These are phyloP conservation scores for Antitrichia curtipendula DNA, from an alignment of 225 moss, liverwort and hornwort species.

Conservation along the genomic window DNA sequence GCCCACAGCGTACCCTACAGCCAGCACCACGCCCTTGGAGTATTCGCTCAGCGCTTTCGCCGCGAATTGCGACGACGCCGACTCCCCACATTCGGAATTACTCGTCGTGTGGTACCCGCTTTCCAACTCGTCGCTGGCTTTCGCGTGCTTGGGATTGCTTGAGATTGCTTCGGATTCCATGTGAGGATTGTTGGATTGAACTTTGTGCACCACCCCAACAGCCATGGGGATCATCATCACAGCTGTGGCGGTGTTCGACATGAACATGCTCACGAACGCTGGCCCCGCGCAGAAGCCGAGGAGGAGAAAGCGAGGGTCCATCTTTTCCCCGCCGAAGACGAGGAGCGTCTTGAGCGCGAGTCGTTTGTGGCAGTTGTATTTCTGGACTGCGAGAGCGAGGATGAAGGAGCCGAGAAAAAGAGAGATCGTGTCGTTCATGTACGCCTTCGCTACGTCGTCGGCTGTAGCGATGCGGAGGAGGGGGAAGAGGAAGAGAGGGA, in stretches of 20 bases:
- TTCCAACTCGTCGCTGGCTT: background rate
- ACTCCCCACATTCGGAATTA: background rate
- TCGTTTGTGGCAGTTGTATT: conserved; percentile 59
- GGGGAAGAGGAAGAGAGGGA: conserved; percentile 75
- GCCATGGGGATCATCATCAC: conserved; percentile 99
- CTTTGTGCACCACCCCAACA: conserved; percentile 53
- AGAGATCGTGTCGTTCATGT: conserved; percentile 68
- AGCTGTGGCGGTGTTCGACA: conserved; percentile 79
- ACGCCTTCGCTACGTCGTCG: conserved; percentile 45
- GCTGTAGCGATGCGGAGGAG: conserved; percentile 44
- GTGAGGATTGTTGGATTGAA: background rate
- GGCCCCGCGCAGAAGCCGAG: conserved; percentile 75
- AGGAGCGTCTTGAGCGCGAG: conserved; percentile 74
- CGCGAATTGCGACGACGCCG: background rate
- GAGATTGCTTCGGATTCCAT: background rate
- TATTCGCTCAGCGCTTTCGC: conserved; percentile 2
- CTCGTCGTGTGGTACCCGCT: background rate
- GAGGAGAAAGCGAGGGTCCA: conserved; percentile 68
- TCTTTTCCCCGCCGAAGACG: conserved; percentile 59
- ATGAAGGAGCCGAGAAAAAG: conserved; percentile 85
- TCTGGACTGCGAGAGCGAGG: conserved; percentile 66
- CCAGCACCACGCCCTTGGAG: conserved; percentile 65
- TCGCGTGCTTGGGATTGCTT: background rate
- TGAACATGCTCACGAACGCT: conserved; percentile 92
- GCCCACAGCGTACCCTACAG: conserved; percentile 49